These are phyloP conservation scores for Uromyces viciae-fabae DNA, from an alignment of 1,284 basidiomycete genomes.

Conservation along the genomic window DNA sequence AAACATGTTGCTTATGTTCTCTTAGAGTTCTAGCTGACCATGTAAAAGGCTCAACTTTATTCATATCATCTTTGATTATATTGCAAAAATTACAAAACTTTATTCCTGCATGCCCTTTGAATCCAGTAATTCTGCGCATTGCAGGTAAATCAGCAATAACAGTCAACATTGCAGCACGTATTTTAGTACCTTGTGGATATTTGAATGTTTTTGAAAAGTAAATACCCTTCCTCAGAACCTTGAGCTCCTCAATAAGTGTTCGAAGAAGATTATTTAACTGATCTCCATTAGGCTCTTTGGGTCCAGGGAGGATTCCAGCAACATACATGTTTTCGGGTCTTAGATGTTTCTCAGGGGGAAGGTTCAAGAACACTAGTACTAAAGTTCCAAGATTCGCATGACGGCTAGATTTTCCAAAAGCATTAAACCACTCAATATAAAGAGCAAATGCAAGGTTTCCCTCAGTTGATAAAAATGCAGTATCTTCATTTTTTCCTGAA, in stretches of 20 bases:
- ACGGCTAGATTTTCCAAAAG: conserved; percentile 11
- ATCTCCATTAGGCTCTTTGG: conserved; percentile 44
- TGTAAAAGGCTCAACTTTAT: background rate
- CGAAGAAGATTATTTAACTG: conserved; percentile 53
- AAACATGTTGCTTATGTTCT: background rate
- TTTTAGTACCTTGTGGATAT: conserved; percentile 1
- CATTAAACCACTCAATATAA: conserved; percentile 38
- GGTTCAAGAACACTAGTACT: conserved; percentile 18
- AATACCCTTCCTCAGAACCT: conserved; percentile 50
- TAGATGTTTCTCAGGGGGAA: conserved; percentile 53
- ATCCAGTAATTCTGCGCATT: background rate
- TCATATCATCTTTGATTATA: conserved; percentile 1
- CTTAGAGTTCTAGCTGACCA: background rate
- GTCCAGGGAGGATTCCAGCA: conserved; percentile 55
- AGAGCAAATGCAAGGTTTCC: conserved; percentile 19
- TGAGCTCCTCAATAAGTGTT: conserved; percentile 53
- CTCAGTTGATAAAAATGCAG: background rate
- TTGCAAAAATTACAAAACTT: conserved; percentile 21
- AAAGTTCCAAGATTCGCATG: conserved; percentile 4
- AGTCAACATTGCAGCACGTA: background rate
- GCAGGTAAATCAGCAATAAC: conserved; percentile 26
- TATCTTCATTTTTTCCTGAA: background rate
- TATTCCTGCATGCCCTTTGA: conserved; percentile 15
- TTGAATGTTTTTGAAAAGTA: conserved; percentile 23
- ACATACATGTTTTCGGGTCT: conserved; percentile 56